A percentile compares a stretch with the other conserved stretches of the same genome.
These are phyloP conservation scores for Melampsora americana DNA, from an alignment of 1,284 basidiomycete genomes.

Conservation along the genomic window DNA sequence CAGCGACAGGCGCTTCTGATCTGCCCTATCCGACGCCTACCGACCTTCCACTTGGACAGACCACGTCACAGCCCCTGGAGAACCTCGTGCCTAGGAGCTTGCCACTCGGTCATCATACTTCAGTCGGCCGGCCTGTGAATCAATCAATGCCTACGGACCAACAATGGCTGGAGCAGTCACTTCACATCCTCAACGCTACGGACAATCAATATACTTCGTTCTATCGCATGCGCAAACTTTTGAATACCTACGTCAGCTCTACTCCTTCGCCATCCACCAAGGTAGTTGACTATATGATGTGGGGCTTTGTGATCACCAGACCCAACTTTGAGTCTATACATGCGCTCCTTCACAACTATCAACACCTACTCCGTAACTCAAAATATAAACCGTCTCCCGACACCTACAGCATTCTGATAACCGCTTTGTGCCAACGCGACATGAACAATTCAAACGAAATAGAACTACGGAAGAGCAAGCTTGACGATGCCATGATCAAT, in stretches of 20 bases:
- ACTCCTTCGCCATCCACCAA: constrained; percentile 23
- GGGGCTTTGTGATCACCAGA: constrained; percentile 32
- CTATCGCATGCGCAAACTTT: constrained; percentile 29
- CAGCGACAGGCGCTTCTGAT: background rate
- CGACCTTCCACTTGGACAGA: background rate
- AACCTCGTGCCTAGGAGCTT: background rate
- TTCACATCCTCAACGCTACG: background rate
- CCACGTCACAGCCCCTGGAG: background rate
- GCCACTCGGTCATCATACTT: background rate
- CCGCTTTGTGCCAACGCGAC: constrained; percentile 37
- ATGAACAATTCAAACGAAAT: constrained; percentile 24
- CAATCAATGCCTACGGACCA: background rate
- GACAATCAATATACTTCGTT: constrained; percentile 35
- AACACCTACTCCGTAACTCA: constrained; percentile 25
- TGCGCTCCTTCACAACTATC: constrained; percentile 23
- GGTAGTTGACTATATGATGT: constrained; percentile 38
- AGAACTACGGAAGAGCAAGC: constrained; percentile 14
- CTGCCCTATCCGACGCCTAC: background rate
- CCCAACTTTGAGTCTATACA: constrained; percentile 39
- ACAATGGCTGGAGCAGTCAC: constrained; percentile 35
- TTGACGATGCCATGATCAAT: constrained; percentile 24
- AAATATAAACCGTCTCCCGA: constrained; percentile 26
- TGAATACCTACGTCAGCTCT: constrained; percentile 37
- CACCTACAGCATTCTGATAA: constrained; percentile 41
- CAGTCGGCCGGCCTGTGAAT: background rate